These are phyloP conservation scores for Alternaria triticina DNA, from an alignment of 2,329 filamentous ascomycete genomes.

Conservation along the genomic window DNA sequence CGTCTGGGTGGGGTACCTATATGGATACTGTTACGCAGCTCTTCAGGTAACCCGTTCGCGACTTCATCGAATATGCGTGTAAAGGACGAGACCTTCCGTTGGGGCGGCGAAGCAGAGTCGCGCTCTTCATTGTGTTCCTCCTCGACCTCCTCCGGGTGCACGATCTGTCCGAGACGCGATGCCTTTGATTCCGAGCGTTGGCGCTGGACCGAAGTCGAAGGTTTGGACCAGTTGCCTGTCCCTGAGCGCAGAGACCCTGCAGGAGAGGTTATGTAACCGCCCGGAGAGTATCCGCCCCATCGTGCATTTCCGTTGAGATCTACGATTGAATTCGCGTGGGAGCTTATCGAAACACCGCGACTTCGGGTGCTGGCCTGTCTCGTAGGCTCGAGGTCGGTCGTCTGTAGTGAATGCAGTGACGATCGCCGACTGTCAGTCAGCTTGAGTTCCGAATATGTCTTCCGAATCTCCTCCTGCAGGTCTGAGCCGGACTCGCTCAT, in stretches of 20 bases:
- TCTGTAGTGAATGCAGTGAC: slow-evolving; percentile 61
- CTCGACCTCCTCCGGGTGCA: slow-evolving; percentile 42
- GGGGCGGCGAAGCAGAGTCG: slow-evolving; percentile 6
- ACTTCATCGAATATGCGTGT: slow-evolving; percentile 47
- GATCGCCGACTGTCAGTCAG: slow-evolving; percentile 71
- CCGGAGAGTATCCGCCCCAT: slow-evolving; percentile 73
- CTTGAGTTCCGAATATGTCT: slow-evolving; percentile 74
- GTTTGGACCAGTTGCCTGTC: slow-evolving; percentile 50
- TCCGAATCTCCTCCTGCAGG: slow-evolving; percentile 78
- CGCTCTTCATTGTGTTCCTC: slow-evolving; percentile 17
- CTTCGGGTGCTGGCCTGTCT: slow-evolving; percentile 40
- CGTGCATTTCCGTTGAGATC: slow-evolving; percentile 71
- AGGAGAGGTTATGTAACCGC: slow-evolving; percentile 71
- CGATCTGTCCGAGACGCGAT: slow-evolving; percentile 51
- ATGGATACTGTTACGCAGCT: slow-evolving; percentile 32
- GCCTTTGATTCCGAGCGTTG: slow-evolving; percentile 50
- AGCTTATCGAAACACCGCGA: slow-evolving; percentile 52
- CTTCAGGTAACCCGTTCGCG: slow-evolving; percentile 41
- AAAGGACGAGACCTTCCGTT: slow-evolving; percentile 45
- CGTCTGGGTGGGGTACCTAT: slow-evolving; percentile 13
- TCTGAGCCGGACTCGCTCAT: slow-evolving; percentile 74
- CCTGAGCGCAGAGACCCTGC: slow-evolving; percentile 63
- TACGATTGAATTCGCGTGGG: slow-evolving; percentile 66
- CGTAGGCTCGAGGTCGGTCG: slow-evolving; percentile 32
- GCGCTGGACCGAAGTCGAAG: slow-evolving; percentile 39